A percentile compares a stretch with the other conserved stretches of the same genome.
Conservation (phyloP, 352 stramenopile genomes). For the Phytophthora podocarpi region DNA sequence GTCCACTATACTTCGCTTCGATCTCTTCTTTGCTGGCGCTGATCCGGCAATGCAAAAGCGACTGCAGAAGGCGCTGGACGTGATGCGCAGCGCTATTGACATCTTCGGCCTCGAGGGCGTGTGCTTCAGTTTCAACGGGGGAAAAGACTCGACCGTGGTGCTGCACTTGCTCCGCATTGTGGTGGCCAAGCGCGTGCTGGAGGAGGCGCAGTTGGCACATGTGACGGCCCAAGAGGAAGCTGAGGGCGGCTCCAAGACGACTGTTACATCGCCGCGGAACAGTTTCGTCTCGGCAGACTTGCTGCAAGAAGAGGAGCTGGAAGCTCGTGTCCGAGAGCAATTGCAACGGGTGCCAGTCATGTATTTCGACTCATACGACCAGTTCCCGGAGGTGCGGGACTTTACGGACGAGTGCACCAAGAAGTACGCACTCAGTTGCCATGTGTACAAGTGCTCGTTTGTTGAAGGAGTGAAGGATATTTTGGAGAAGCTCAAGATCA, state of each 20-base stretch:
- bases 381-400: slow-evolving; percentile 93
- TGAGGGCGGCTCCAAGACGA: slow-evolving; percentile 31
- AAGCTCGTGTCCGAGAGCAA: slow-evolving; percentile 44
- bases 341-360: slow-evolving; percentile 86
- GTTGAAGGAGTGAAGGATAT: slow-evolving; percentile 92
- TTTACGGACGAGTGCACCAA: slow-evolving; percentile 84
- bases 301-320: slow-evolving; percentile 55
- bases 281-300: slow-evolving; percentile 59
- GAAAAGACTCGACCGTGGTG: slow-evolving; percentile 93
- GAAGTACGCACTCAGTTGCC: slow-evolving; percentile 63
- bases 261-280: slow-evolving; percentile 65
- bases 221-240: slow-evolving; percentile 15
- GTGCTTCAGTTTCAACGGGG: slow-evolving; percentile 93
- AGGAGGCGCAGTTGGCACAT: slow-evolving; percentile 35
- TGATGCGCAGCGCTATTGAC: slow-evolving; percentile 79
- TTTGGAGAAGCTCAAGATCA: slow-evolving; percentile 83
- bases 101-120: slow-evolving; percentile 79
- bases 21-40: slow-evolving; percentile 58
- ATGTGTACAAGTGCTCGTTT: slow-evolving; percentile 91
- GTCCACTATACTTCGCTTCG: slow-evolving; percentile 56
- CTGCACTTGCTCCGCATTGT: slow-evolving; percentile 90
- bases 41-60: slow-evolving; percentile 51
- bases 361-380: slow-evolving; percentile 96
- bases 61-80: slow-evolving; percentile 72
- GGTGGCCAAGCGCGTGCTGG: slow-evolving; percentile 72